Evolutionary conservation across 768 basidiomycete genomes (phyloP), one percentile per base, ranked within the genome.

Genomic region (Candolleomyces aberdarensis): DNA sequence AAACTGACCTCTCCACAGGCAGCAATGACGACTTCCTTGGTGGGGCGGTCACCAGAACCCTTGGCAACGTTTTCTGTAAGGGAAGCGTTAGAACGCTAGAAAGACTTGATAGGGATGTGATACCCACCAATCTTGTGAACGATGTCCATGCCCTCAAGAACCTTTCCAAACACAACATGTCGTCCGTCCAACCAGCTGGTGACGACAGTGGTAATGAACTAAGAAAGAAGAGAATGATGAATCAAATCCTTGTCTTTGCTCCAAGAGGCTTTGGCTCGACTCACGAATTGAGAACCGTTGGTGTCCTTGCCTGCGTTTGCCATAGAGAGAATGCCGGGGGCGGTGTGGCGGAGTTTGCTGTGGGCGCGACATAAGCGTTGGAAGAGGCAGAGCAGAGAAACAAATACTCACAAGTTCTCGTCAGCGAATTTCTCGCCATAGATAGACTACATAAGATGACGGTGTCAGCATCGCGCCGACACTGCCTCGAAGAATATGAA

Each of bases 271-370:
- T 51, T 63, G n/a, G 10, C 29, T 49, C 14, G n/a, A 71, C 88
- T 66, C 67, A 94, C 90, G 69, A 93, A 94, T 85, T 94, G 93
- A 76, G 60, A 70, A 91, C 92, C 96, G 68, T 98, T 98, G 39
- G 96, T 97, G 72, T 96, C 91, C 74, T 87, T 89, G 70, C 88
- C 89, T 58, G 94, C 86, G 69, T 97, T 98, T 53, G 96, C 96
- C 96, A 98, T 97, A 2, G 94, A 95, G 61, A 96, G 84, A 59
- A 83, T 81, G 63, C 96, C 96, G 54, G 92, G 85, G 41, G 85
- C 87, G 67, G 91, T 91, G 81, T 99, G 96, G 73, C 86, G 88
- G 74, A 98, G 91, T 84, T 98, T 97, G 83, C 95, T 97, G 67
- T 51, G 31, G 52, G 2, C 20, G 61, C 29, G 47, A 36, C 58